Base-by-base conservation (phyloP, 2,329 filamentous ascomycete species). In the Penicillium sp. region DNA sequence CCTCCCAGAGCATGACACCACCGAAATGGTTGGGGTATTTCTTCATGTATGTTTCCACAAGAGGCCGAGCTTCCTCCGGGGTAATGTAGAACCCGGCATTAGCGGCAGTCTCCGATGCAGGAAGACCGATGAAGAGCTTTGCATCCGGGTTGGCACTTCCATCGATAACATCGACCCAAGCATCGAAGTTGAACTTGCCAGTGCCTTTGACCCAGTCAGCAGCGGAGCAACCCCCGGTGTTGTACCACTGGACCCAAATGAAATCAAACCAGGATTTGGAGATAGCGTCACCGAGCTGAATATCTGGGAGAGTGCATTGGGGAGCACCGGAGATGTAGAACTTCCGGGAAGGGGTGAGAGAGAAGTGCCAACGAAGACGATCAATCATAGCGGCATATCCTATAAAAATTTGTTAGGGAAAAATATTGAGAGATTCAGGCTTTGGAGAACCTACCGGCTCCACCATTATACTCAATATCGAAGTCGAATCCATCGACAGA, bases 1-100 rank as follows among this genome's bases (percentile, higher is more conserved):
- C 79, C 48, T 84, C 81, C 80, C 80, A 85, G 5, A 85, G 66
- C 82, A 84, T 85, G 38, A 84, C 72, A 70, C 83, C 83, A 38
- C 81, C 83, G 59, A 85, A 85, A 2, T 67, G 70, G 19, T 70
- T 52, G 1, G 72, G 67, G 55, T 74, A 72, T 19, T 71, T 64
- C 14, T 64, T 64, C 56, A 74, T 74, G 57, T 76, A 79, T 39
- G 68, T 61, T n/a, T 68, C 60, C 23, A 84, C 68, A 48, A 84
- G 59, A 2, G 64, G 61, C 49, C 76, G 67, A 2, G 77, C 80
- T 55, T 83, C 75, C 1, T 61, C 53, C 0, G 78, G 78, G 1
- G 64, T 67, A 14, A 85, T 66, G 62, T 84, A 84, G 61, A 74
- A 75, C 0, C 65, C 61, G 14, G 64, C 44, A 18, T 60, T 63